Conservation (phyloP, 257 asterid species). For the Cruciata laevipes region DNA sequence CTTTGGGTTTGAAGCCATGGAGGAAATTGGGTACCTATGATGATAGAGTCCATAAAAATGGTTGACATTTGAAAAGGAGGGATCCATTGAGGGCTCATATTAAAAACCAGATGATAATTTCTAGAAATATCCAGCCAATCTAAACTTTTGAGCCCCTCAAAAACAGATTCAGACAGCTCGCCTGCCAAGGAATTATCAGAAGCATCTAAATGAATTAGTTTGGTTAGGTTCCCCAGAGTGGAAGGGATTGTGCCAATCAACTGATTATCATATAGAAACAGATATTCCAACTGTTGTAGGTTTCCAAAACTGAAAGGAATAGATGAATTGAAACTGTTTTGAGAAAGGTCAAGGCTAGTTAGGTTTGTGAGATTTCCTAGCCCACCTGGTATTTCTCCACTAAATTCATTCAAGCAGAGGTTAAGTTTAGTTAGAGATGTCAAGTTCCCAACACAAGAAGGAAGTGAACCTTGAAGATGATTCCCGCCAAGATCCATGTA, state of each 20-base stretch:
- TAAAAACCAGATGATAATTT: neutral
- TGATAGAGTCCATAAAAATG: too few relatives aligned
- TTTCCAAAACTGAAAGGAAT: neutral
- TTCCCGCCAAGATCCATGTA: neutral
- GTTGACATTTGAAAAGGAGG: conserved; percentile 6
- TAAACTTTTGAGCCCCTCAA: neutral
- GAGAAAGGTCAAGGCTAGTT: neutral
- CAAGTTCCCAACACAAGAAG: neutral
- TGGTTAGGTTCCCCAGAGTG: conserved; percentile 10
- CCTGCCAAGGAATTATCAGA: conserved; percentile 7
- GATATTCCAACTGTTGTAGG: neutral
- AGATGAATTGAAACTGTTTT: neutral
- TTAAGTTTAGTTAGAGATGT: neutral
- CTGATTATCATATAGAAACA: neutral
- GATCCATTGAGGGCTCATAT: conserved; percentile 10
- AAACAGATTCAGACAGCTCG: conserved; percentile 8
- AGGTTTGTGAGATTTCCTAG: neutral
- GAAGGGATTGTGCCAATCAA: neutral
- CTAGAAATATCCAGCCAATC: neutral
- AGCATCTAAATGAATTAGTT: neutral
- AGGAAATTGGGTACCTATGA: neutral
- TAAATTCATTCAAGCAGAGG: neutral
- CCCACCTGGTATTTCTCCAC: neutral
- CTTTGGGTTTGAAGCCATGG: neutral
- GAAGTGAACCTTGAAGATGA: neutral